These are phyloP conservation scores for Phytophthora fragariae DNA, from an alignment of 352 stramenopile species.

Conservation along the genomic window DNA sequence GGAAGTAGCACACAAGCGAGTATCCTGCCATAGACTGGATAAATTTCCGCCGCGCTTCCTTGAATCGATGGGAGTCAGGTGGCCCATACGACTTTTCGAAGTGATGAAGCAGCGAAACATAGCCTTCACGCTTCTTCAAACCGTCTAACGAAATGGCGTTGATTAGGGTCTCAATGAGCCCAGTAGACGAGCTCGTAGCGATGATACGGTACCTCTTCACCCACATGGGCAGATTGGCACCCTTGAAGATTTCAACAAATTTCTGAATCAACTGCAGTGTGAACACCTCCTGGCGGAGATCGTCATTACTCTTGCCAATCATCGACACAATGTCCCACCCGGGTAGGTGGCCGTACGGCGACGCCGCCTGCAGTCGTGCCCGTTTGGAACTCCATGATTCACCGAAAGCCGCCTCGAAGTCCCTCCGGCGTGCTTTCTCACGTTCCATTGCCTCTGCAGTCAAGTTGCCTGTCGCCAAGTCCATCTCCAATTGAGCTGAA, in stretches of 20 bases:
- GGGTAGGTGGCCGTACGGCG: slow-evolving; percentile 86
- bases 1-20: slow-evolving; percentile 97
- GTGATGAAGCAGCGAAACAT: slow-evolving; percentile 94
- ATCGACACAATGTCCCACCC: slow-evolving; percentile 96
- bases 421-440: slow-evolving; percentile 81
- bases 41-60: slow-evolving; percentile 95
- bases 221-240: slow-evolving; percentile 95
- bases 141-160: slow-evolving; percentile 98
- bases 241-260: slow-evolving; percentile 97
- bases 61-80: slow-evolving; percentile 88
- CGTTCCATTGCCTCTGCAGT: slow-evolving; percentile 83
- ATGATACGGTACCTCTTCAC: slow-evolving; percentile 98
- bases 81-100: slow-evolving; percentile 96
- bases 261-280: slow-evolving; percentile 98
- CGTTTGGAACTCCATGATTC: slow-evolving; percentile 97
- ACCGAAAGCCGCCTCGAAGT: slow-evolving; percentile 92
- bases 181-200: slow-evolving; percentile 94
- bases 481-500: slow-evolving; percentile 57
- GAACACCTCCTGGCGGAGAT: slow-evolving; percentile 99
- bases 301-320: slow-evolving; percentile 99
- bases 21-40: slow-evolving; percentile 98
- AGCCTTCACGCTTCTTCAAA: slow-evolving; percentile 97
- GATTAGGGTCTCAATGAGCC: slow-evolving; percentile 97
- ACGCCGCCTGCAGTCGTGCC: slow-evolving; percentile 87
- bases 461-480: slow-evolving; percentile 63